Base-by-base conservation (phyloP, 192 early-diverging fungal species). In the Coemansia sp. region DNA sequence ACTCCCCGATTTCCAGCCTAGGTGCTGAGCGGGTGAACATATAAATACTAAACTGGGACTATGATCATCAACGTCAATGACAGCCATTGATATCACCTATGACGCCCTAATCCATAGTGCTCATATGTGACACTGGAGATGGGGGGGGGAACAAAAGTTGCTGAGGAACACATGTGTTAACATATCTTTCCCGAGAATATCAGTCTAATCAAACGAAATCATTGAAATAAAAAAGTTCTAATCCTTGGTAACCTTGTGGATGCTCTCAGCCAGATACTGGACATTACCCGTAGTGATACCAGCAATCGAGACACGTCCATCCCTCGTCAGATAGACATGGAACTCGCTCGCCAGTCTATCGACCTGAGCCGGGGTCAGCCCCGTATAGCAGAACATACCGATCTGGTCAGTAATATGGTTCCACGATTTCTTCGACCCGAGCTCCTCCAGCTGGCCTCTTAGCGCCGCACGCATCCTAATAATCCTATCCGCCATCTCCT, bases 321-420 rank as follows among this genome's bases (percentile, higher is more conserved):
- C 94, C 62, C 88, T 85, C 62, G 95, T 98, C 63, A 99, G 82
- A 86, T 98, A 99, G 21, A 99, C 88, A 65, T 94, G 93, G 85
- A 87, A 94, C 69, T 99, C 92, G 25, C 70, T 78, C 46, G 87
- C 89, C 73, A 99, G 75, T 44, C 88, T 84, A 76, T 93, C 93
- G 39, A 94, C 94, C 85, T 99, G 95, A 61, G 88, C 91, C 44
- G 94, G 88, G 23, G 71, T 93, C 77, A 99, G 87, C 15, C 96
- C 96, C 38, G 96, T 94, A 88, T 85, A 99, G 85, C 92, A 95
- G 88, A 99, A 99, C 97, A 99, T 99, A 75, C 97, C 97, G 75
- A 99, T 99, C 80, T 94, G 91, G 76, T 88, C 85, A 31, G 94
- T 97, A 68, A 98, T 93, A 83, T 99, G 98, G 67, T 87, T 84